Conservation (phyloP, 352 stramenopile species). For the Pythium pyrilobum region DNA sequence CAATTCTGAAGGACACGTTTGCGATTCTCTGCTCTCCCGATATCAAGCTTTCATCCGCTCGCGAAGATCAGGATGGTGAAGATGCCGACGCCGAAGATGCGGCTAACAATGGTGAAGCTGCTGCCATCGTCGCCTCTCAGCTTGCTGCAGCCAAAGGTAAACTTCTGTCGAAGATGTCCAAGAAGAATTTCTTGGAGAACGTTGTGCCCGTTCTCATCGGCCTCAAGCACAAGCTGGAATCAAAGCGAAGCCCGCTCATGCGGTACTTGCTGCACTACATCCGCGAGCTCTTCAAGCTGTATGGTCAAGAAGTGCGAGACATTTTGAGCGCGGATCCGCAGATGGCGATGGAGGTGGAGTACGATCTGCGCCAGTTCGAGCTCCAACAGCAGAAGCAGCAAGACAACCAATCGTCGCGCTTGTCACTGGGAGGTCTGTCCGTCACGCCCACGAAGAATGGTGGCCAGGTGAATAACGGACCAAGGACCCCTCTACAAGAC, state of each 20-base stretch:
- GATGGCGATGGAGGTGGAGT: slow-evolving; percentile 95
- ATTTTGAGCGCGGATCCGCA: slow-evolving; percentile 91
- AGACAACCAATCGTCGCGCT: slow-evolving; percentile 27
- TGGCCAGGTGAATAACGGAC: neutral
- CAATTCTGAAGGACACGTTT: slow-evolving; percentile 83
- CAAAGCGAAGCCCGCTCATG: slow-evolving; percentile 91
- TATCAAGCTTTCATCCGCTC: slow-evolving; percentile 74
- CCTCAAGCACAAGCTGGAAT: slow-evolving; percentile 94
- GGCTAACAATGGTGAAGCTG: slow-evolving; percentile 25
- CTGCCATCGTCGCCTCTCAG: slow-evolving; percentile 44
- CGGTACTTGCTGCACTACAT: slow-evolving; percentile 94
- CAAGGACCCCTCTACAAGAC: slow-evolving; percentile 14
- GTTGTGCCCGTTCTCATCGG: slow-evolving; percentile 95
- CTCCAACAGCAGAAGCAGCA: slow-evolving; percentile 39
- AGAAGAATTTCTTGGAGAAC: slow-evolving; percentile 97
- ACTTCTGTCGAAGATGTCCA: slow-evolving; percentile 93
- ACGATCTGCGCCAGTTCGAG: slow-evolving; percentile 88
- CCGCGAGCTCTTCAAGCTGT: slow-evolving; percentile 91
- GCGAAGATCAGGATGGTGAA: slow-evolving; percentile 49
- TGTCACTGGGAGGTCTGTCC: slow-evolving; percentile 10
- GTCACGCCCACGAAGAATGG: slow-evolving; percentile 14
- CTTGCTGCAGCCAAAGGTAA: slow-evolving; percentile 89
- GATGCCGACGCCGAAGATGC: slow-evolving; percentile 60
- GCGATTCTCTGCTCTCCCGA: slow-evolving; percentile 82
- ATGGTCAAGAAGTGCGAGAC: slow-evolving; percentile 91